Evolutionary conservation across 768 basidiomycete genomes (phyloP), one percentile per base, ranked within the genome.

Genomic region (Leccinum subgranulosum): DNA sequence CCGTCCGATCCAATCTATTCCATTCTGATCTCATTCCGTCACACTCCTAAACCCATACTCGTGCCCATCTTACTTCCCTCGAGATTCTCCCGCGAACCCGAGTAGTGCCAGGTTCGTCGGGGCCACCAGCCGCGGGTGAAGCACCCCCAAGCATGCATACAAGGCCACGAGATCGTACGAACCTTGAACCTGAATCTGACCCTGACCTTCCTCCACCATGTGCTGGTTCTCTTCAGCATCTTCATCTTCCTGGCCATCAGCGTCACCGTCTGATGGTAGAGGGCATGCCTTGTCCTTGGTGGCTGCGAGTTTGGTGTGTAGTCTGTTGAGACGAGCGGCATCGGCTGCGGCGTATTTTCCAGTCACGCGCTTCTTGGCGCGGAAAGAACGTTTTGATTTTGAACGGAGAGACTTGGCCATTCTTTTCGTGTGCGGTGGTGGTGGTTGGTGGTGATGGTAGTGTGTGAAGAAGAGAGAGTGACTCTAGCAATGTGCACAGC

Each of bases 341-440:
- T 89, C 86, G 9, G 83, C 78, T 2, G 81, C 91, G 49, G 91
- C 90, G 65, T 89, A 93, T 54, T 88, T 81, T 54, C 90, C 86
- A 46, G 74, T 72, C 66, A 86, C 81, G 58, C 91, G 84, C 72
- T 93, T 93, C 65, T 88, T 86, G 14, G 85, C 77, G 63, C 91
- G 87, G 73, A 83, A 90, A 14, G 81, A 74, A 29, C 92, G 87
- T 69, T 93, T 94, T 49, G 82, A 79, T 75, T 94, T 94, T 7
- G 90, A 90, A 67, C 92, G 79, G 41, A 83, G 80, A 46, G 90
- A 92, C 78, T 94, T 94, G 45, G 88, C 91, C 91, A 94, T 64
- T 41, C 21, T n/a, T 29, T n/a, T 17, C 12, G 21, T 21, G 43
- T 11, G 21, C 21, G 19, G 10, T 43, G 15, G 9, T 9, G 29